Conservation (phyloP, 192 early-diverging fungal species). For the Obelidium mucronatum region DNA sequence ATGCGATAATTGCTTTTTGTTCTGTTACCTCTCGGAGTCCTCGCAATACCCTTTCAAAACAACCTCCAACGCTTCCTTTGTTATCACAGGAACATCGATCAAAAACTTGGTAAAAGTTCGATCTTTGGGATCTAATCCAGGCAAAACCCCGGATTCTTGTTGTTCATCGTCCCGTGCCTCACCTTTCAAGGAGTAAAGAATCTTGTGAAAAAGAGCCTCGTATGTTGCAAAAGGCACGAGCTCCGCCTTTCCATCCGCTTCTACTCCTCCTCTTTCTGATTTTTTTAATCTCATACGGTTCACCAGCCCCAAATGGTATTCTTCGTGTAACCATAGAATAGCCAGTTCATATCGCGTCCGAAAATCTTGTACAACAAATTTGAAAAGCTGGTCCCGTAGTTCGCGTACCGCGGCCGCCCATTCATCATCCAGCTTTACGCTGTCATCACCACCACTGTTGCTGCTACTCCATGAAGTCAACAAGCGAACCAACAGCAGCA, state of each 20-base stretch:
- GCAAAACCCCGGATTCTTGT: slow-evolving; percentile 37
- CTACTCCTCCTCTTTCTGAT: neutral
- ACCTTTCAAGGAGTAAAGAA: slow-evolving; percentile 38
- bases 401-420: slow-evolving; percentile 18
- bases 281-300: slow-evolving; percentile 2
- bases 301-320: slow-evolving; percentile 55
- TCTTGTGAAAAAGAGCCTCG: slow-evolving; percentile 36
- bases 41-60: slow-evolving; percentile 72
- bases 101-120: slow-evolving; percentile 74
- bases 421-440: slow-evolving; percentile 6
- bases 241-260: neutral
- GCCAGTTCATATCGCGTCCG: slow-evolving; percentile 71
- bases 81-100: slow-evolving; percentile 78
- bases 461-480: too few species aligned
- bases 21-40: slow-evolving; percentile 61
- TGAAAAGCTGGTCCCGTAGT: slow-evolving; percentile 51
- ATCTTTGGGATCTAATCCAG: slow-evolving; percentile 73
- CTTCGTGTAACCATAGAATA: slow-evolving; percentile 78
- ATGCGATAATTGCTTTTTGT: slow-evolving; percentile 1
- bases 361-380: slow-evolving; percentile 70
- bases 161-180: slow-evolving; percentile 28
- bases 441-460: neutral
- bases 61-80: slow-evolving; percentile 59
- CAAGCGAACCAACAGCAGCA: slow-evolving; percentile 50
- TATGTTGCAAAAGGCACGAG: slow-evolving; percentile 19